Base-by-base conservation (phyloP, 331 rosid species). In the Quercus lobata region DNA sequence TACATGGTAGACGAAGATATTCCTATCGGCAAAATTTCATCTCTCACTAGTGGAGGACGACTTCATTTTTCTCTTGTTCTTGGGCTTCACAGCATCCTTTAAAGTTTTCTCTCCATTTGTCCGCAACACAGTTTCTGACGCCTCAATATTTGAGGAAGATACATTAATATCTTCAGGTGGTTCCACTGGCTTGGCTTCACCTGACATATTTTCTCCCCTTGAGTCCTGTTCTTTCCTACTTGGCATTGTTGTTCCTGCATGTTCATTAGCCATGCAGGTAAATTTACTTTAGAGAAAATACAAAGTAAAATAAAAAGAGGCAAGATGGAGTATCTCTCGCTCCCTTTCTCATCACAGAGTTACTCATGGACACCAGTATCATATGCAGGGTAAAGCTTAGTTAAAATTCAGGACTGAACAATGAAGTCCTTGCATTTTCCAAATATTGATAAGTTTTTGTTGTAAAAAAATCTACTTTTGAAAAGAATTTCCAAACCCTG, bases 61-160 rank as follows among this genome's bases (percentile, higher is more conserved):
- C 62, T 78, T 87, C 80, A 87, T 87, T 83, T 77, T 84, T 75
- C 89, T 85, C 78, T 32, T 87, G 75, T 83, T 76, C 79, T 81
- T 90, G 21, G 78, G 79, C 81, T 93, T 93, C 83, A 95, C 97
- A 4, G 97, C 99, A 84, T 93, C 99, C 81, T 86, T 88, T 78
- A 95, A 74, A 56, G 96, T 93, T 81, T 86, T 91, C 69, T 80
- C 94, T 83, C 86, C 91, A 62, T 75, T 85, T 29, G 57, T 84
- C 78, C 49, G 84, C 69, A 35, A 74, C 35, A 80, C 46, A 74
- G 80, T 74, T 75, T 72, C 82, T 61, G 78, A 61, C 11, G 72
- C 63, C 78, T 79, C 84, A 49, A 75, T 60, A 44, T 84, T 44
- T 24, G 89, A 74, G 78, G 86, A 71, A 71, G 72, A 81, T 78